These are phyloP conservation scores for Pseudodiploospora longispora DNA, from an alignment of 2,329 filamentous ascomycete species.

Conservation along the genomic window DNA sequence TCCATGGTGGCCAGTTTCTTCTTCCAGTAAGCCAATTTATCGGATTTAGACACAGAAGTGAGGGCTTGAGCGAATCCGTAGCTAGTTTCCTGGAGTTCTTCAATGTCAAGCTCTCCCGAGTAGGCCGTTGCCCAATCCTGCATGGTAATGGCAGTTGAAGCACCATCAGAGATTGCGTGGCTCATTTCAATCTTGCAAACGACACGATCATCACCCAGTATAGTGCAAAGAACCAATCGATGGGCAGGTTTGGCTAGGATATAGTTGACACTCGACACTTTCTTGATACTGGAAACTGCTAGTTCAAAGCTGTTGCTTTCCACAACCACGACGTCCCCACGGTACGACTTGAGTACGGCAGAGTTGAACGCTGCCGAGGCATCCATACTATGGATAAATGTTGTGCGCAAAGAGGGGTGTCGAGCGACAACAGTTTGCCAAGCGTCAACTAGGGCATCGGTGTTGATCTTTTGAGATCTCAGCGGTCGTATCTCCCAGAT, in stretches of 20 bases:
- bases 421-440: constrained; percentile 8
- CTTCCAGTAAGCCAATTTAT: constrained; percentile 5
- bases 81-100: too few relatives aligned
- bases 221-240: too few relatives aligned
- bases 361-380: background rate
- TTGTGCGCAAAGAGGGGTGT: constrained; percentile 6
- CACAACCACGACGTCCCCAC: too few relatives aligned
- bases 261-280: too few relatives aligned
- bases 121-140: constrained; percentile 6
- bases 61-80: too few relatives aligned
- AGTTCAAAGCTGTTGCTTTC: too few relatives aligned
- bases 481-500: constrained; percentile 9
- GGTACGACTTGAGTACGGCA: too few relatives aligned
- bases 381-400: constrained; percentile 4
- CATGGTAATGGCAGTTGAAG: constrained; percentile 15
- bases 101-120: background rate
- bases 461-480: background rate
- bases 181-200: constrained; percentile 19
- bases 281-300: too few relatives aligned
- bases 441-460: constrained; percentile 6
- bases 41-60: background rate
- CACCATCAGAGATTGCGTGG: constrained; percentile 26
- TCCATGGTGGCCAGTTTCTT: constrained; percentile 5
- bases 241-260: too few relatives aligned
- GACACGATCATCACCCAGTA: too few relatives aligned